Conservation (phyloP, 352 stramenopile species). For the Thraustotheca clavata region DNA sequence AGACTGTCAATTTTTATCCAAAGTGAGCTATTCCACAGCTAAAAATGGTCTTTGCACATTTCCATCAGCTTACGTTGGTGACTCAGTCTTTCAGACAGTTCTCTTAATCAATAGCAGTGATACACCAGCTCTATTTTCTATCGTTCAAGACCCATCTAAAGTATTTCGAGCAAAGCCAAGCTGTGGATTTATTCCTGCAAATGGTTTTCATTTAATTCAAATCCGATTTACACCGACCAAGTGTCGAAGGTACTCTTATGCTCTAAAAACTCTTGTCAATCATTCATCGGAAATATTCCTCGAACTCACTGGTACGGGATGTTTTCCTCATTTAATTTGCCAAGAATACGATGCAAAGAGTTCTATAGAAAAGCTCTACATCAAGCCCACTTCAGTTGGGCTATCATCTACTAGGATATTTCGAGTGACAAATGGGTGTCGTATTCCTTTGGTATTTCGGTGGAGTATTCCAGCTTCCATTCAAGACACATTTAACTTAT, state of each 20-base stretch:
- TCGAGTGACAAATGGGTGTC: slow-evolving; percentile 63
- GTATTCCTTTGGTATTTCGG: slow-evolving; percentile 81
- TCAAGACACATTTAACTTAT: slow-evolving; percentile 51
- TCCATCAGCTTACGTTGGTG: slow-evolving; percentile 80
- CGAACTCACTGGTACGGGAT: slow-evolving; percentile 48
- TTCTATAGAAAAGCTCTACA: slow-evolving; percentile 36
- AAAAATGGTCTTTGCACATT: slow-evolving; percentile 61
- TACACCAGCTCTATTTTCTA: slow-evolving; percentile 80
- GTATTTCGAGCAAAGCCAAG: slow-evolving; percentile 66
- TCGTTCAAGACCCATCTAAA: slow-evolving; percentile 47
- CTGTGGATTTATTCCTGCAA: slow-evolving; percentile 57
- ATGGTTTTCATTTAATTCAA: slow-evolving; percentile 77
- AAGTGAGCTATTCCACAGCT: slow-evolving; percentile 49
- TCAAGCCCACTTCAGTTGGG: slow-evolving; percentile 80
- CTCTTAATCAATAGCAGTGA: slow-evolving; percentile 82
- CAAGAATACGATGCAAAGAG: slow-evolving; percentile 3
- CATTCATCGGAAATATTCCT: slow-evolving; percentile 47
- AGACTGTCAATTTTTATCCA: slow-evolving; percentile 83
- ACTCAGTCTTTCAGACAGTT: slow-evolving; percentile 85
- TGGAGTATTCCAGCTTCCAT: slow-evolving; percentile 59
- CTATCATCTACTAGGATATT: slow-evolving; percentile 48
- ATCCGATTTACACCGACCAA: slow-evolving; percentile 58
- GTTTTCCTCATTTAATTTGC: slow-evolving; percentile 43
- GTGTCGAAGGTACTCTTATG: slow-evolving; percentile 38
- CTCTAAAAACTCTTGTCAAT: slow-evolving; percentile 65